Evolutionary conservation across 2,329 filamentous ascomycete genomes (phyloP).

Genomic region (Madurella mycetomatis): DNA sequence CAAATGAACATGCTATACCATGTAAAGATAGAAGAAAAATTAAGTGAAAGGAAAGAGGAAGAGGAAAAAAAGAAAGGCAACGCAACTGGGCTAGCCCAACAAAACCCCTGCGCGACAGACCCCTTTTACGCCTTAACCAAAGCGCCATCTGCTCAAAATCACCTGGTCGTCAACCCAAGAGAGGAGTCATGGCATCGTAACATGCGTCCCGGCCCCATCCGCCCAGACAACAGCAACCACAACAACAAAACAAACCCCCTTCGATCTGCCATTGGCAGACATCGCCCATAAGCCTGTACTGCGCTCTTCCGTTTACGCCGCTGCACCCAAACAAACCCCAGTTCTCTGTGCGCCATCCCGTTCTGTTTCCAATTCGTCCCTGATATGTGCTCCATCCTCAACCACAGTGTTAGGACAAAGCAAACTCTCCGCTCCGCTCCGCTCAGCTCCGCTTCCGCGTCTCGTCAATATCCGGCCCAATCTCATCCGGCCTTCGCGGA

Average conservation of each 20-base stretch:
- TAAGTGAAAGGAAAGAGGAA: not conserved
- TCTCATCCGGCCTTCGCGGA: slow-evolving; percentile 47
- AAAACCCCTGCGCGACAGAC: not conserved
- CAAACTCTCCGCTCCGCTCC: not conserved
- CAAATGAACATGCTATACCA: not conserved
- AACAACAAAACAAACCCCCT: not conserved
- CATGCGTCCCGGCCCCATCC: not conserved
- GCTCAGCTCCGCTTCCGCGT: slow-evolving; percentile 16
- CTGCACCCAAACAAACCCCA: too few relatives aligned
- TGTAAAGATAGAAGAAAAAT: not conserved
- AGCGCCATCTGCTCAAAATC: not conserved
- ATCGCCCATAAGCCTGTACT: too few relatives aligned
- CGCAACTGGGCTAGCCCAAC: not conserved
- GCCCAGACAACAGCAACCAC: not conserved
- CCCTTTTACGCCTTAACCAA: not conserved
- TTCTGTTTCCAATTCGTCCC: too few relatives aligned
- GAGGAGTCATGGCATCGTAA: slow-evolving; percentile 10
- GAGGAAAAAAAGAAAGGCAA: not conserved
- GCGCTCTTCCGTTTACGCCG: too few relatives aligned
- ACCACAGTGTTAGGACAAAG: not conserved
- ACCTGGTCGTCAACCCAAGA: not conserved
- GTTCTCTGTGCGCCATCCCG: too few relatives aligned
- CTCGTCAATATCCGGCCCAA: slow-evolving; percentile 53
- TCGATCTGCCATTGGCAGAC: not conserved
- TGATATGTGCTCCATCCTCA: not conserved